A percentile compares a stretch with the other conserved stretches of the same genome.
Conservation (phyloP, 2,329 filamentous ascomycete species). For the Colletotrichum echinochloae region DNA sequence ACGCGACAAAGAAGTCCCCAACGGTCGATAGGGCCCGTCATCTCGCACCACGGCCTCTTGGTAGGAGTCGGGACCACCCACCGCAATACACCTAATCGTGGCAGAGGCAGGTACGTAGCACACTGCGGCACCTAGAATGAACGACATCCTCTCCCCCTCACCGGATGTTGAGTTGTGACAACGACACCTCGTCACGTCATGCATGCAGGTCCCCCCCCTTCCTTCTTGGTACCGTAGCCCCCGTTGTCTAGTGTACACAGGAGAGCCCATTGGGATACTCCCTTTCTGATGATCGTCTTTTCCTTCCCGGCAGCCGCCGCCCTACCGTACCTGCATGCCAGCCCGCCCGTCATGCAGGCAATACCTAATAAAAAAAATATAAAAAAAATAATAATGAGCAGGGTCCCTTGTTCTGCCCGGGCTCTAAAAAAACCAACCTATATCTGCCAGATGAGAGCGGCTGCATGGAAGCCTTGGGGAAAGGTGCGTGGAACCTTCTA, state of each 20-base stretch:
- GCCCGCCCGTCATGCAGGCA: background rate
- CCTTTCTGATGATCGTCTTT: slow-evolving; percentile 11
- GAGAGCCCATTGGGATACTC: background rate
- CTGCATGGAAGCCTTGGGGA: slow-evolving; percentile 36
- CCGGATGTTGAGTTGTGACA: background rate
- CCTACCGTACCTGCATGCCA: slow-evolving; percentile 32
- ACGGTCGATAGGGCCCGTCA: slow-evolving; percentile 23
- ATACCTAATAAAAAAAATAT: background rate
- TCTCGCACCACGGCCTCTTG: slow-evolving; percentile 7
- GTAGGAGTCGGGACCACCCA: slow-evolving; percentile 3
- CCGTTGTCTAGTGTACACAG: background rate
- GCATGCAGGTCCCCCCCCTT: slow-evolving; percentile 11
- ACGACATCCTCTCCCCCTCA: slow-evolving; percentile 18
- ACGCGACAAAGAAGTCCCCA: slow-evolving; percentile 1
- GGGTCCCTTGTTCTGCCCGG: background rate
- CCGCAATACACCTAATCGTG: no score
- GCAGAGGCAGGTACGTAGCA: no score
- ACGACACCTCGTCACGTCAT: slow-evolving; percentile 25
- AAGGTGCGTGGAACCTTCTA: slow-evolving; percentile 17
- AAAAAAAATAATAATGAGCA: no score
- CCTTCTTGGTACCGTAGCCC: background rate
- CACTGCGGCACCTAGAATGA: slow-evolving; percentile 8
- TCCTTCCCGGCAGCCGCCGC: slow-evolving; percentile 8
- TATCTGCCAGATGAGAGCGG: slow-evolving; percentile 21
- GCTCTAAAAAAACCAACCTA: no score